Evolutionary conservation across 2,329 filamentous ascomycete species (phyloP), one percentile per base, ranked within the genome.

Genomic region (Diaporthe sp.): DNA sequence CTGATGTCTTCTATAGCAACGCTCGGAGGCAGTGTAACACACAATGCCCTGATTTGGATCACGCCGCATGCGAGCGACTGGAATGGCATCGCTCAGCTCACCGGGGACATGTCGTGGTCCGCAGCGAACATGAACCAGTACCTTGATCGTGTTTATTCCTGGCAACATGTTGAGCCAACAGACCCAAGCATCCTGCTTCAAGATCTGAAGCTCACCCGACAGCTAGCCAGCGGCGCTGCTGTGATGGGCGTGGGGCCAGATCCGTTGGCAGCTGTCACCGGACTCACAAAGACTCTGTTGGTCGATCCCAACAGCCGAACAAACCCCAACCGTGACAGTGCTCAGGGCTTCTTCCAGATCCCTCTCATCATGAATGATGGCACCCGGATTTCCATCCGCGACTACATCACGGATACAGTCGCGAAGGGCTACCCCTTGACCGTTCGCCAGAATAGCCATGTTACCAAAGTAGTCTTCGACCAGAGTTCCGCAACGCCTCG

Each of bases 11-110:
- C 4, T 57, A 63, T 31, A 44, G 57, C 65, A 31, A 89, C 86
- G 4, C 83, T 92, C 1, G 90, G 90, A 71, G 90, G 90, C 6
- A 91, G 90, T 82, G 86, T 87, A 1, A 85, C 87, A 0, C 90
- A 92, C 82, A 90, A 90, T 75, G 89, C 89, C n/a, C 80, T 90
- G 65, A 87, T 91, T 63, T 84, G 86, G 17, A 83, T 90, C 57
- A 88, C 88, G 74, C 89, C 90, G 0, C 85, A 88, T 76, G 83
- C 86, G 71, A 87, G 85, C 39, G 90, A 92, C 81, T 92, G 87
- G 80, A 83, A 89, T 51, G 82, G 87, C 79, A 87, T 92, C 73
- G 86, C 86, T 3, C 79, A 81, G 17, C 79, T 91, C 39, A 92
- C 91, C 2, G 89, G 89, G 3, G 90, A 92, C 75, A 77, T 80